A percentile compares a stretch with the other conserved stretches of the same genome.
phyloP scores from a whole-genome alignment of 768 basidiomycete genomes.

The Mycena albidolilacea region DNA sequence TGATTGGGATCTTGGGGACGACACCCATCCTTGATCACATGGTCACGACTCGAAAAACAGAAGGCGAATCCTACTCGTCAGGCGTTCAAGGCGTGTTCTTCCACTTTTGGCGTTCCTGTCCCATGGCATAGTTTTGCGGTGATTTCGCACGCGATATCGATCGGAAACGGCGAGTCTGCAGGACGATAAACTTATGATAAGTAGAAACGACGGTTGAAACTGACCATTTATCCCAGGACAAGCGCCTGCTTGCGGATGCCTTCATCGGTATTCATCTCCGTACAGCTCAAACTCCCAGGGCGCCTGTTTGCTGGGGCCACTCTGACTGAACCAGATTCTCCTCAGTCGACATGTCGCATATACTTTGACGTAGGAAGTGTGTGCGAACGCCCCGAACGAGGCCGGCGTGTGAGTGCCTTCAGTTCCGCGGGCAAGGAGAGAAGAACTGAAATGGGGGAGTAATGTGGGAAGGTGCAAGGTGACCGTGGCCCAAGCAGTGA shows the following conservation, averaged over 20 bases:
- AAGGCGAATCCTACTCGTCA: slow-evolving; percentile 23
- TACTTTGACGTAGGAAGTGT: slow-evolving; percentile 81
- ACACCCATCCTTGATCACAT: slow-evolving; percentile 1
- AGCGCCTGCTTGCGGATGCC: slow-evolving; percentile 14
- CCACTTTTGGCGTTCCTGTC: slow-evolving; percentile 28
- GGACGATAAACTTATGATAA: slow-evolving; percentile 30
- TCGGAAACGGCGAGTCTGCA: slow-evolving; percentile 18
- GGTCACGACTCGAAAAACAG: slow-evolving; percentile 21
- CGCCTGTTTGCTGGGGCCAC: slow-evolving; percentile 62
- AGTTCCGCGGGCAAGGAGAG: slow-evolving; percentile 48
- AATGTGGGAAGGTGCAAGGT: slow-evolving; percentile 72
- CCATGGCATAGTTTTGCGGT: slow-evolving; percentile 9
- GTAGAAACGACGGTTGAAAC: slow-evolving; percentile 2
- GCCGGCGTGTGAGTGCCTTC: slow-evolving; percentile 37
- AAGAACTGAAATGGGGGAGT: slow-evolving; percentile 73
- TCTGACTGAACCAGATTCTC: slow-evolving; percentile 82
- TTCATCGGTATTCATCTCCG: slow-evolving; percentile 41
- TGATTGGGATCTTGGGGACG: slow-evolving; percentile 20
- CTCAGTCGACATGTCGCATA: slow-evolving; percentile 85
- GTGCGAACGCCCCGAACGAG: slow-evolving; percentile 60
- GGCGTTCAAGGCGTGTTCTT: slow-evolving; percentile 30
- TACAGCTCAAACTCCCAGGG: slow-evolving; percentile 89
- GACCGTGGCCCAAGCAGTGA: slow-evolving; percentile 82
- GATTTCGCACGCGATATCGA: slow-evolving; percentile 26
- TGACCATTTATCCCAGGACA: background rate